phyloP scores from a whole-genome alignment of 1,284 basidiomycete species.

The Heterobasidion annosum region DNA sequence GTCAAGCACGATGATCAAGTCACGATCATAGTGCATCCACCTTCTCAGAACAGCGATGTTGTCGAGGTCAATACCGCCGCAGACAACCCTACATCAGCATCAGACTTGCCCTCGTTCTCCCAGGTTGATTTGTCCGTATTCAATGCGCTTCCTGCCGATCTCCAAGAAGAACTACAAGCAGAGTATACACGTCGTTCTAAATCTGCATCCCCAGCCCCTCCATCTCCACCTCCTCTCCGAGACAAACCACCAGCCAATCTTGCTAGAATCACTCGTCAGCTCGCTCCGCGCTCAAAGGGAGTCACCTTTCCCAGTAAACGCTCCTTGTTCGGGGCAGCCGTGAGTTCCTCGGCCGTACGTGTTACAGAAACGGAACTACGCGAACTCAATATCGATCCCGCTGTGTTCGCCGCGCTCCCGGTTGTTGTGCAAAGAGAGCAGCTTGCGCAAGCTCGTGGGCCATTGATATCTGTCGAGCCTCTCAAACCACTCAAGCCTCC shows the following conservation, averaged over 20 bases:
- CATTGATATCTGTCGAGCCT: slow-evolving; percentile 6
- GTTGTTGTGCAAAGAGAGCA: slow-evolving; percentile 66
- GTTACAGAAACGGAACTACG: slow-evolving; percentile 39
- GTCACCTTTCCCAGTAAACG: slow-evolving; percentile 28
- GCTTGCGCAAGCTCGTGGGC: slow-evolving; percentile 40
- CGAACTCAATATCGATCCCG: slow-evolving; percentile 61
- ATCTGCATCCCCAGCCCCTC: slow-evolving; percentile 26
- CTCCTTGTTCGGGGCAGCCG: slow-evolving; percentile 22
- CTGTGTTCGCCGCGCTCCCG: slow-evolving; percentile 61
- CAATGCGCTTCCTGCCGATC: slow-evolving; percentile 60
- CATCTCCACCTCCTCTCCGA: neutral
- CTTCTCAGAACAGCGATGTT: slow-evolving; percentile 23
- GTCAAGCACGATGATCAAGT: slow-evolving; percentile 10
- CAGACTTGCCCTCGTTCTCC: slow-evolving; percentile 58
- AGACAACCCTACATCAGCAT: slow-evolving; percentile 1
- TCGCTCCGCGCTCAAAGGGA: slow-evolving; percentile 40
- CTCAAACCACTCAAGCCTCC: slow-evolving; percentile 29
- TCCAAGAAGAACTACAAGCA: slow-evolving; percentile 60
- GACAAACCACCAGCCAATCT: slow-evolving; percentile 29
- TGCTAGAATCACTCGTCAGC: slow-evolving; percentile 51
- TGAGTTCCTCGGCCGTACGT: slow-evolving; percentile 15
- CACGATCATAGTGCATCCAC: slow-evolving; percentile 22
- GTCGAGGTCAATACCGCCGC: neutral
- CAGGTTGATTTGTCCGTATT: slow-evolving; percentile 71
- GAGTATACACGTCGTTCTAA: slow-evolving; percentile 55